Evolutionary conservation across 208 protist species (phyloP), one percentile per base, ranked within the genome.

Genomic region (Angomonas ambiguus): DNA sequence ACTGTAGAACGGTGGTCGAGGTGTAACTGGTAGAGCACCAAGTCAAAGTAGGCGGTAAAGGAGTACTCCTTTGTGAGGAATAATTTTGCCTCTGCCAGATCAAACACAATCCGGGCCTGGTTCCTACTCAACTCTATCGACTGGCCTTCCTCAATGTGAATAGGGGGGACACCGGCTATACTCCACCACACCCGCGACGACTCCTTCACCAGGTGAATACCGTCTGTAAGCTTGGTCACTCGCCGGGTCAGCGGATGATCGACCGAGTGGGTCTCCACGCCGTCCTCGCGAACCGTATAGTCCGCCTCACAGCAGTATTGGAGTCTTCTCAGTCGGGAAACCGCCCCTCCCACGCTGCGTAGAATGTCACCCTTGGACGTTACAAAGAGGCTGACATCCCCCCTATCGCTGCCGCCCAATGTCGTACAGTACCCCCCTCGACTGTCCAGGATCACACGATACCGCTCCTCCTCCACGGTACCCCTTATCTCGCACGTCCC

Each of bases 401-500:
- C 45, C 2, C 18, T 25, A 5, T 25, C 53, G 20, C 30, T 11
- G 8, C 48, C 56, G 35, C 10, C 49, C 16, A 11, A 41, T 24
- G 31, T 41, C 0, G 80, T 78, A 2, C 72, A 31, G 49, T 88
- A 88, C 57, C 77, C 65, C 28, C 85, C 85, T 30, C 51, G 68
- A 2, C 62, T 58, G 22, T 87, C 73, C 41, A 92, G 58, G n/a
- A 77, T 56, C 24, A 92, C 42, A 20, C 71, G 76, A 55, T 75
- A 71, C 0, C 64, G 64, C 0, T 49, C 58, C n/a, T 51, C 28
- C 25, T 69, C 38, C 5, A 82, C 77, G 18, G 68, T 68, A 27
- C 77, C 76, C 10, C 64, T 20, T 11, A 92, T 0, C 57, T 87
- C 72, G 58, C 76, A 62, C 27, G 78, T 75, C 13, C 85, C 85